Percentiles rank a stretch among this genome's conserved stretches.
phyloP scores from a whole-genome alignment of 768 basidiomycete species.

The Macrocybe gigantea region DNA sequence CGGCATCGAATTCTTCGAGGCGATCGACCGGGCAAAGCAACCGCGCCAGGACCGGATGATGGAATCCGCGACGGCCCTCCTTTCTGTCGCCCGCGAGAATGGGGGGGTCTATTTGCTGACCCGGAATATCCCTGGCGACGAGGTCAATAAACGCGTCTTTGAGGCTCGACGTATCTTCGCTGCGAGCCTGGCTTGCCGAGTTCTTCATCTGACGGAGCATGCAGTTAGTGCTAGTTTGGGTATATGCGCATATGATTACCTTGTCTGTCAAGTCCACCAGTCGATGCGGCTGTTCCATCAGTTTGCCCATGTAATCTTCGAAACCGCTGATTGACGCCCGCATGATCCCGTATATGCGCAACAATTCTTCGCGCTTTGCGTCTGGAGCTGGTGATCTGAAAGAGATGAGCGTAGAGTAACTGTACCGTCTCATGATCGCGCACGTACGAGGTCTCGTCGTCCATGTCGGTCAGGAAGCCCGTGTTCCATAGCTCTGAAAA shows the following conservation, averaged over 20 bases:
- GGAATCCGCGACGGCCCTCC: constrained; percentile 1
- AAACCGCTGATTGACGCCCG: too few species aligned
- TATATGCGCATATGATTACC: neutral
- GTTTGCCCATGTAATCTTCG: too few species aligned
- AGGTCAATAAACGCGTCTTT: constrained; percentile 1
- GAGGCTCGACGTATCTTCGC: constrained; percentile 4
- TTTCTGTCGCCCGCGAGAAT: constrained; percentile 5
- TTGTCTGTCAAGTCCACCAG: too few species aligned
- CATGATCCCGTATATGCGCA: too few species aligned
- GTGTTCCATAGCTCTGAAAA: neutral
- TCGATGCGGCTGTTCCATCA: too few species aligned
- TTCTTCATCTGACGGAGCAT: neutral
- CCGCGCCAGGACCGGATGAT: constrained; percentile 7
- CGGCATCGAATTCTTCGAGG: constrained; percentile 4
- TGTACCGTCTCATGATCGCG: neutral
- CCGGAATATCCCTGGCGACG: constrained; percentile 3
- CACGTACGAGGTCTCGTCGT: neutral
- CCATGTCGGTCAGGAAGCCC: neutral
- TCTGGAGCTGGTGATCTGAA: too few species aligned
- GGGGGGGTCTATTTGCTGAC: neutral
- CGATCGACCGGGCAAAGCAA: constrained; percentile 6
- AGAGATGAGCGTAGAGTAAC: neutral
- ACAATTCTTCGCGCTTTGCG: too few species aligned
- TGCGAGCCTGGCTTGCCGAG: constrained; percentile 3
- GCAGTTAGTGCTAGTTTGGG: neutral